Evolutionary conservation across 2,329 filamentous ascomycete species (phyloP).

Genomic region (Colletotrichum musicola): DNA sequence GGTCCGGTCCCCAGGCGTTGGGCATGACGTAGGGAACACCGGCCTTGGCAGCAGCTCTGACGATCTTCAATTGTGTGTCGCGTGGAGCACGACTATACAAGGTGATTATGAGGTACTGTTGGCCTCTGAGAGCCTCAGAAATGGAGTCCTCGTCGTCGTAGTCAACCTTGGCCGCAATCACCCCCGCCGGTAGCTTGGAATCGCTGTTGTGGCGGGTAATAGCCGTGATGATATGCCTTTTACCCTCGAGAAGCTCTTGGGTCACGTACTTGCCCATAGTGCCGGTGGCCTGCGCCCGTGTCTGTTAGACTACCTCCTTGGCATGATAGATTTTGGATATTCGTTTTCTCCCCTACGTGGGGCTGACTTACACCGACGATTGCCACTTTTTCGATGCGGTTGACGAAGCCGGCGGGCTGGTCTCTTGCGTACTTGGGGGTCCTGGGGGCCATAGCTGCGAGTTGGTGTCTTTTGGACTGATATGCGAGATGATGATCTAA

Average conservation of each 20-base stretch:
- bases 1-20: slow-evolving; percentile 56
- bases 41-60: slow-evolving; percentile 63
- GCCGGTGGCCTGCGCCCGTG: slow-evolving; percentile 52
- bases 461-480: too few relatives aligned
- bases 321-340: neutral
- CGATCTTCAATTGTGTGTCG: slow-evolving; percentile 58
- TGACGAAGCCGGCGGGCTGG: slow-evolving; percentile 53
- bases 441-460: slow-evolving; percentile 14
- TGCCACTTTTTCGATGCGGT: slow-evolving; percentile 58
- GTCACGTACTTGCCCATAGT: slow-evolving; percentile 56
- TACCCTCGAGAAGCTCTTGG: slow-evolving; percentile 58
- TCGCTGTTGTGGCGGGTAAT: slow-evolving; percentile 61
- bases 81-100: slow-evolving; percentile 54
- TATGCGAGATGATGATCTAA: too few relatives aligned
- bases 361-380: slow-evolving; percentile 59
- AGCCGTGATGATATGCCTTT: slow-evolving; percentile 66
- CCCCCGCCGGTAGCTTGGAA: slow-evolving; percentile 57
- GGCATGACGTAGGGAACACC: slow-evolving; percentile 66
- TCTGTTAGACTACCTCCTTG: neutral
- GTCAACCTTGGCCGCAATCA: slow-evolving; percentile 56
- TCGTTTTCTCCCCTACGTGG: too few relatives aligned
- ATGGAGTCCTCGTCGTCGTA: slow-evolving; percentile 59
- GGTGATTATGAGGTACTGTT: slow-evolving; percentile 68
- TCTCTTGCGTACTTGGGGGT: slow-evolving; percentile 47
- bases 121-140: slow-evolving; percentile 61